Base-by-base conservation (phyloP, 495 filamentous ascomycete genomes). In the Lichenothelia convexa region DNA sequence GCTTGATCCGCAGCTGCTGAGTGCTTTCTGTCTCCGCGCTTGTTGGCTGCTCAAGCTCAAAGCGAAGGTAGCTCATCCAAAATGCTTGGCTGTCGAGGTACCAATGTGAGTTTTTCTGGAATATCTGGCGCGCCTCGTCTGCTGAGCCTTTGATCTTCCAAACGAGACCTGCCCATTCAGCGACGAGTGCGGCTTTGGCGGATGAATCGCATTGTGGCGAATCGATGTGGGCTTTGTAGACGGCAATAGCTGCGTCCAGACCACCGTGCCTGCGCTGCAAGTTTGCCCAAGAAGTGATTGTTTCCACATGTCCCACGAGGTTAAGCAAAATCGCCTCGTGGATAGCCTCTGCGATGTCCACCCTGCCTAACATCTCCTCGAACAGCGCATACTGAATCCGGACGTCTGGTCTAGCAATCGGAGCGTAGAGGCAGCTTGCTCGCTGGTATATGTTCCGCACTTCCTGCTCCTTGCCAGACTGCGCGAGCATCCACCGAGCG, bases 331-430 rank as follows among this genome's bases (percentile, higher is more conserved):
- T 76, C 1, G 83, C 76, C 19, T 75, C 65, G 44, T 93, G 78
- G 38, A 95, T 82, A 35, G 78, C 85, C 43, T 72, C 70, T 4
- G 91, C 80, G 18, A 91, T 65, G 38, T 81, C 78, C 27, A 79
- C 54, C 17, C 82, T 70, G 20, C 70, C 80, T 19, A 66, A 68
- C 54, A 78, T 73, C 55, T 95, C 89, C 48, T 99, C 89, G 44
- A 94, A 95, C 43, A 82, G 82, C 7, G 91, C 87, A 55, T 84
- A 99, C 47, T 91, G 79, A 18, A 93, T 65, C 18, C 89, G 78
- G 36, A 91, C 71, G 3, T 72, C 71, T 2, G 85, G 81, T 45
- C 76, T 56, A 23, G 65, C 76, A 45, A 99, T 85, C 8, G 89
- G 85, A 0, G 84, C 81, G 51, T 75, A 95, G 3, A 93, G 53